phyloP scores from a whole-genome alignment of 202 grass and related monocot genomes.

The Musa balbisiana region DNA sequence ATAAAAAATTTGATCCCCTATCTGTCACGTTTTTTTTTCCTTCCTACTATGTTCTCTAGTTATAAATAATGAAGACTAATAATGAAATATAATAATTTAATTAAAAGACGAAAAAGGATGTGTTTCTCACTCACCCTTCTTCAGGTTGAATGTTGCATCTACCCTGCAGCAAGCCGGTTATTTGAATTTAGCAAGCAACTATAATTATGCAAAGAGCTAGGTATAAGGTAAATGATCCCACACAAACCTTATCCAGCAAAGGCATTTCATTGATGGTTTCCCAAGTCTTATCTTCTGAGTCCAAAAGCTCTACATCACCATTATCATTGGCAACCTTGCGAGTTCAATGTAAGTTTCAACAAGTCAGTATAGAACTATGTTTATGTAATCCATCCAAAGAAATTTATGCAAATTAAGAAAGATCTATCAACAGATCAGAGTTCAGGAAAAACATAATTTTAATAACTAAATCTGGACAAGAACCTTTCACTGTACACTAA shows the following conservation, averaged over 20 bases:
- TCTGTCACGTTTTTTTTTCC: too few species aligned
- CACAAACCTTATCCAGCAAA: slow-evolving; percentile 30
- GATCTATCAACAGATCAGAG: slow-evolving; percentile 7
- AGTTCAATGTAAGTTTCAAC: too few species aligned
- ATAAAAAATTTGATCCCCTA: too few species aligned
- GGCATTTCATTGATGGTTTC: slow-evolving; percentile 36
- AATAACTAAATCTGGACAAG: too few species aligned
- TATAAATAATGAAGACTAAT: neutral
- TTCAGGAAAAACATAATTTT: too few species aligned
- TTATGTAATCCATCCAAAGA: too few species aligned
- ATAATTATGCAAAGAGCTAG: slow-evolving; percentile 11
- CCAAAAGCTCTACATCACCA: slow-evolving; percentile 34
- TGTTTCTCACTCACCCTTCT: slow-evolving; percentile 46
- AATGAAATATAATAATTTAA: neutral
- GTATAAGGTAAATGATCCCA: slow-evolving; percentile 7
- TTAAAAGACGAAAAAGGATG: neutral
- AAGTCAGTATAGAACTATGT: slow-evolving; percentile 14
- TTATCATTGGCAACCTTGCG: slow-evolving; percentile 26
- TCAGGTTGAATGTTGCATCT: slow-evolving; percentile 26
- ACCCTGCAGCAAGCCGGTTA: slow-evolving; percentile 42
- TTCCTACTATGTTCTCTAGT: neutral
- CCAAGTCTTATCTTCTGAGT: slow-evolving; percentile 37
- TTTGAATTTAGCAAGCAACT: slow-evolving; percentile 14
- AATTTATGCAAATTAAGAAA: slow-evolving; percentile 14
- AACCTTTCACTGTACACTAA: too few species aligned